Percentiles rank a stretch among this genome's conserved stretches.
These are phyloP conservation scores for Paspalum vaginatum DNA, from an alignment of 176 grass and related monocot genomes.

Conservation along the genomic window DNA sequence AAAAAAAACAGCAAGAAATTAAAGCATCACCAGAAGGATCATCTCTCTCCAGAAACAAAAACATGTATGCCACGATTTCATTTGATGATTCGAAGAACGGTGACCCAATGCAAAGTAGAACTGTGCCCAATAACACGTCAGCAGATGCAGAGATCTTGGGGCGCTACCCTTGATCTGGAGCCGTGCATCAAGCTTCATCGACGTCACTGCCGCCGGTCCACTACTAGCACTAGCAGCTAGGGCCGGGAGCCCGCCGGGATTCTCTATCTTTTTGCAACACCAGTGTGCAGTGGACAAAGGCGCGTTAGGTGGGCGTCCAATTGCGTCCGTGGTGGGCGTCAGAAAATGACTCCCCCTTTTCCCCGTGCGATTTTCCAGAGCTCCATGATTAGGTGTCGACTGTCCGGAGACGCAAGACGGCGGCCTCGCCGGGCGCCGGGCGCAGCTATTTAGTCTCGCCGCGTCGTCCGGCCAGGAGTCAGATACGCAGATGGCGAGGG, in stretches of 20 bases:
- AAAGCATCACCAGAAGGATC: not conserved
- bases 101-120: not conserved
- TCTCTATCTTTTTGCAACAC: constrained; percentile 18
- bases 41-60: not conserved
- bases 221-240: not conserved
- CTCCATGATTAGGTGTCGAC: constrained; percentile 46
- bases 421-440: constrained; percentile 16
- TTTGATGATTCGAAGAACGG: too few species aligned
- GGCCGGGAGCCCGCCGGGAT: not conserved
- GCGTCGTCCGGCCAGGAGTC: not conserved
- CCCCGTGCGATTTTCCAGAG: not conserved
- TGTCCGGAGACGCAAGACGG: constrained; percentile 11
- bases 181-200: not conserved
- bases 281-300: constrained; percentile 17
- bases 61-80: not conserved
- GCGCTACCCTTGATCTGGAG: constrained; percentile 5
- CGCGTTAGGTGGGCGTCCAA: constrained; percentile 59
- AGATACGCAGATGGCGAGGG: constrained; percentile 30
- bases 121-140: constrained; percentile 17
- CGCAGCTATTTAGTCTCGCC: constrained; percentile 41
- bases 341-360: constrained; percentile 18
- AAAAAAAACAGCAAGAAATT: too few species aligned
- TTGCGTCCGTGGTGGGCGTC: constrained; percentile 42
- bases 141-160: constrained; percentile 29
- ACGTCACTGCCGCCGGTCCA: not conserved